phyloP scores from a whole-genome alignment of 345 rosid species.

The Populus tremula region DNA sequence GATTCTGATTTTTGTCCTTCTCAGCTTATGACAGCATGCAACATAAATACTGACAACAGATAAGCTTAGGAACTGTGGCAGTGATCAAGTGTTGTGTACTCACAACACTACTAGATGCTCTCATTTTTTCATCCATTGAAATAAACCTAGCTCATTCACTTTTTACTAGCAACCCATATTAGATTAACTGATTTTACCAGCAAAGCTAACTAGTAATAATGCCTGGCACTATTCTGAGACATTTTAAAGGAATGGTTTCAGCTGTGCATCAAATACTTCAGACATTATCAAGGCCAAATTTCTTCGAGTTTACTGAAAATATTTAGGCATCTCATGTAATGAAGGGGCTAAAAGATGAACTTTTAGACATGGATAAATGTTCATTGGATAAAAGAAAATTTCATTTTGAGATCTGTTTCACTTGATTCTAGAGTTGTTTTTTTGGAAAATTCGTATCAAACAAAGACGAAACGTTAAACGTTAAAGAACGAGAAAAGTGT shows the following conservation, averaged over 20 bases:
- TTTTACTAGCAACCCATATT: not conserved
- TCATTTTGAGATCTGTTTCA: too few species aligned
- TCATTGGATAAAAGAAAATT: not conserved
- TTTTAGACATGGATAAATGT: not conserved
- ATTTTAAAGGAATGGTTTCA: not conserved
- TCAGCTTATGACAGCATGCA: not conserved
- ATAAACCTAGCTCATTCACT: not conserved
- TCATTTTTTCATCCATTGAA: not conserved
- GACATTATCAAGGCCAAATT: not conserved
- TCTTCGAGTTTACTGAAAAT: not conserved
- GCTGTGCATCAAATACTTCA: not conserved
- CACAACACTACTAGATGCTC: not conserved
- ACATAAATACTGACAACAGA: not conserved
- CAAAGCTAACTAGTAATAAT: too few species aligned
- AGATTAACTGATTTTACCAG: too few species aligned
- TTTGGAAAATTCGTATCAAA: too few species aligned
- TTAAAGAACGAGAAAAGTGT: too few species aligned
- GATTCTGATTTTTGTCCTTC: not conserved
- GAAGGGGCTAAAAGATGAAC: not conserved
- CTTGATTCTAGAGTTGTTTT: too few species aligned
- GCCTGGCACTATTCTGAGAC: not conserved
- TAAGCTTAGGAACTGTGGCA: not conserved
- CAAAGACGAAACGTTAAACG: too few species aligned
- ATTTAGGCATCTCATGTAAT: not conserved
- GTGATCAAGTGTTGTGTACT: not conserved